Conservation (phyloP, 139 green algal species). For the Tetraselmis striata region DNA sequence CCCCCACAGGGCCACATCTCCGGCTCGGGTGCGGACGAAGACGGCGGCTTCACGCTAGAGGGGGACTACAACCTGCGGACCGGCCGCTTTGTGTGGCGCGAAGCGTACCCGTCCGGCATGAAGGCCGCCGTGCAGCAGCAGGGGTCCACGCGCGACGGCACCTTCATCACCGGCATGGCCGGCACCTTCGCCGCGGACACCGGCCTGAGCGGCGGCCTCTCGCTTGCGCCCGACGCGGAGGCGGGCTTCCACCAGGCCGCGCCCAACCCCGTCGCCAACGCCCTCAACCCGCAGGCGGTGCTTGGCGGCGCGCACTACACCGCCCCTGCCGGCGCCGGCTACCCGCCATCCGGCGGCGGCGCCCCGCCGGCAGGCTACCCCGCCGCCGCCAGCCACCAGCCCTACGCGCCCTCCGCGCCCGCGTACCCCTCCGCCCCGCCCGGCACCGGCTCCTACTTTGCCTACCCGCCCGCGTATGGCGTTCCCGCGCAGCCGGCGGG, state of each 20-base stretch:
- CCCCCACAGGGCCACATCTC: background rate
- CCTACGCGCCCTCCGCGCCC: background rate
- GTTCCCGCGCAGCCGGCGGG: too few relatives aligned
- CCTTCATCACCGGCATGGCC: background rate
- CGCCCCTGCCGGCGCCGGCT: too few relatives aligned
- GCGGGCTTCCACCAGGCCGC: background rate
- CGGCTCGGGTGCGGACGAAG: background rate
- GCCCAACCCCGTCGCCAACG: background rate
- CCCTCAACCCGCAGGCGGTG: background rate
- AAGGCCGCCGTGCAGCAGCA: background rate
- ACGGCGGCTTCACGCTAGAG: background rate
- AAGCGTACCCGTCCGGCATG: background rate
- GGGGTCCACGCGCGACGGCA: background rate
- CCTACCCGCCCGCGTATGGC: background rate
- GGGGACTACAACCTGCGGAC: background rate
- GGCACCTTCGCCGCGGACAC: background rate
- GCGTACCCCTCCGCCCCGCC: background rate
- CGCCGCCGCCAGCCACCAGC: background rate
- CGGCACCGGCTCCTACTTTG: background rate
- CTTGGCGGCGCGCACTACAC: background rate
- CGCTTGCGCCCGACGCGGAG: background rate
- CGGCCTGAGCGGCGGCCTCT: background rate
- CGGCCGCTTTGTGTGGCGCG: background rate
- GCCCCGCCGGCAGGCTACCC: background rate
- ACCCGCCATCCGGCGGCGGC: background rate